Conservation (phyloP, 306 rosid genomes). For the Myrica gale region DNA sequence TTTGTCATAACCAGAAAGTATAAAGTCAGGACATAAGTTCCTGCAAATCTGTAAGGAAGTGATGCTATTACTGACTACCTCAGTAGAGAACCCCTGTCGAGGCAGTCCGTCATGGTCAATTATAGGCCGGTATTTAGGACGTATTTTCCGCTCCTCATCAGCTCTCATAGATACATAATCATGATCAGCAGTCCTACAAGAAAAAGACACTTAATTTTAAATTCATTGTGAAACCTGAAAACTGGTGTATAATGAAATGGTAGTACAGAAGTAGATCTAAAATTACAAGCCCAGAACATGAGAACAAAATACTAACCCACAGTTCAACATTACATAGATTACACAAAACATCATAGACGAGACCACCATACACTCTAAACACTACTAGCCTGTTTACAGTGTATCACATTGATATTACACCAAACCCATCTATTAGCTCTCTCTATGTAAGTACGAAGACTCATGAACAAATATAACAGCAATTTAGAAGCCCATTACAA, state of each 20-base stretch:
- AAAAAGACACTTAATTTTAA: background rate
- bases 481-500: too few species aligned
- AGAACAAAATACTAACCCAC: background rate
- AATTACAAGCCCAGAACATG: background rate
- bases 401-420: background rate
- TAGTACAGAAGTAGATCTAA: background rate
- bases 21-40: background rate
- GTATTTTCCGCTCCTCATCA: conserved; percentile 59
- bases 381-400: background rate
- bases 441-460: background rate
- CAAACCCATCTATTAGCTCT: background rate
- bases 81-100: conserved; percentile 40
- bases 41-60: background rate
- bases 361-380: background rate
- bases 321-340: background rate
- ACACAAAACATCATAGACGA: background rate
- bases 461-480: too few species aligned
- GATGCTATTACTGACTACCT: conserved; percentile 42
- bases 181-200: conserved; percentile 60
- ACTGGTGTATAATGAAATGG: background rate
- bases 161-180: conserved; percentile 60
- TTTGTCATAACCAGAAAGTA: background rate
- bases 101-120: conserved; percentile 83
- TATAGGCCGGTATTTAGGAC: conserved; percentile 61
- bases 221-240: background rate